Conservation (phyloP, 2,329 filamentous ascomycete species). For the Diaporthe humulicola region DNA sequence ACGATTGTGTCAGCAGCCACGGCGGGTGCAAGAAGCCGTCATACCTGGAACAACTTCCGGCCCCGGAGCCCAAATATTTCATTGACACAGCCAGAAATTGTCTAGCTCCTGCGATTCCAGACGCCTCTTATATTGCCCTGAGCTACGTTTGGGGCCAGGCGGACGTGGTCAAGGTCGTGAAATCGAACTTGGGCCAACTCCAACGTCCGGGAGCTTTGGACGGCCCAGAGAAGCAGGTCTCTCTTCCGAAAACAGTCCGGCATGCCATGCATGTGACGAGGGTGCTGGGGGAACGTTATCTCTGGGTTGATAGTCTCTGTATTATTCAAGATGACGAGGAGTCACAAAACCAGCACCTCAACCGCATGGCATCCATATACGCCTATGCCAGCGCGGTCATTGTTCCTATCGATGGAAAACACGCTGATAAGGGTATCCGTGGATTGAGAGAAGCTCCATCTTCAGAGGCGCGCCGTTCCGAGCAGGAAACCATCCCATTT, state of each 20-base stretch:
- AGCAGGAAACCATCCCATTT: not conserved
- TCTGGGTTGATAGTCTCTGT: slow-evolving; percentile 29
- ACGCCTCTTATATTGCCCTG: not conserved
- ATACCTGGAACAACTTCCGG: not conserved
- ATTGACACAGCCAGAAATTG: not conserved
- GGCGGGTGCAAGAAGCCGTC: not conserved
- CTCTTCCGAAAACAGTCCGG: not conserved
- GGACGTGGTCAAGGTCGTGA: not conserved
- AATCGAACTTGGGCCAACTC: not conserved
- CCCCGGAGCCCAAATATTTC: not conserved
- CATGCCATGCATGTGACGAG: slow-evolving; percentile 17
- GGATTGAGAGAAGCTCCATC: not conserved
- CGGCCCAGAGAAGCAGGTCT: not conserved
- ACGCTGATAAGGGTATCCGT: not conserved
- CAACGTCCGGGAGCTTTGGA: not conserved
- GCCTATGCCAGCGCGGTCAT: slow-evolving; percentile 22
- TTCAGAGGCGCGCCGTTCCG: not conserved
- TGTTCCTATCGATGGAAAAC: slow-evolving; percentile 3
- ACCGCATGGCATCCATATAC: slow-evolving; percentile 23
- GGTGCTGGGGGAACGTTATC: slow-evolving; percentile 24
- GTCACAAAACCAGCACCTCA: not conserved
- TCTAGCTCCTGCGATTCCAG: not conserved
- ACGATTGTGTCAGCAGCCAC: not conserved
- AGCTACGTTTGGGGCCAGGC: slow-evolving; percentile 18
- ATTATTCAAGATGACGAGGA: slow-evolving; percentile 12